Evolutionary conservation across 345 rosid genomes (phyloP), one percentile per base, ranked within the genome.

Genomic region (Populus nigra): DNA sequence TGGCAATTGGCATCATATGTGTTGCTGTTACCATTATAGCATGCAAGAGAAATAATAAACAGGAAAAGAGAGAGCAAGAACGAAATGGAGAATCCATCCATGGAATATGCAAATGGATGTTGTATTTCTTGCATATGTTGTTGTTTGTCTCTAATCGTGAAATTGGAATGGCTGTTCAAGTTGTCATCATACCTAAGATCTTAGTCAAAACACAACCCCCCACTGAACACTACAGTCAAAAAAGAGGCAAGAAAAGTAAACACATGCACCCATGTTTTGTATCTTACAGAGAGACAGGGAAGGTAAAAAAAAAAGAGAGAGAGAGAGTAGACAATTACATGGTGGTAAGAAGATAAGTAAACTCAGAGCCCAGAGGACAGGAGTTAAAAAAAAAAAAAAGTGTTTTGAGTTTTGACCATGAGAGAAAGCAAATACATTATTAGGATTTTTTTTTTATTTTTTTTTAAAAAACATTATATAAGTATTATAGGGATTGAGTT

Each of bases 1-100:
- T 47, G 50, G 50, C 16, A 47, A 47, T 47, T 47, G 88, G 84
- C 82, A 83, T 79, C 75, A 77, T 67, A n/a, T 39, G 7, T 69
- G 7, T 69, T 65, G 69, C 22, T 72, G 76, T 69, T 67, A 74
- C 75, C 72, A 83, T 79, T 31, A 78, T 69, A 27, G 80, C 83
- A 71, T 77, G 74, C 65, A 79, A 36, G 29, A 69, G 39, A 68
- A 35, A 39, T 25, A 31, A 50, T 57, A 66, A 74, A 22, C 8
- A 27, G 8, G 5, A 49, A 10, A 33, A 33, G 13, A 23, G 31
- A 45, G 61, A 22, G 12, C 2, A 10, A 68, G 31, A 69, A 10
- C 45, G 23, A 41, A 45, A 20, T 5, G 53, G 55, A 69, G 27
- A 71, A 25, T 68, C 27, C 33, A 74, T 38, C 31, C 23, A 75